Base-by-base conservation (phyloP, 2,329 filamentous ascomycete genomes). In the Claviceps sp. region DNA sequence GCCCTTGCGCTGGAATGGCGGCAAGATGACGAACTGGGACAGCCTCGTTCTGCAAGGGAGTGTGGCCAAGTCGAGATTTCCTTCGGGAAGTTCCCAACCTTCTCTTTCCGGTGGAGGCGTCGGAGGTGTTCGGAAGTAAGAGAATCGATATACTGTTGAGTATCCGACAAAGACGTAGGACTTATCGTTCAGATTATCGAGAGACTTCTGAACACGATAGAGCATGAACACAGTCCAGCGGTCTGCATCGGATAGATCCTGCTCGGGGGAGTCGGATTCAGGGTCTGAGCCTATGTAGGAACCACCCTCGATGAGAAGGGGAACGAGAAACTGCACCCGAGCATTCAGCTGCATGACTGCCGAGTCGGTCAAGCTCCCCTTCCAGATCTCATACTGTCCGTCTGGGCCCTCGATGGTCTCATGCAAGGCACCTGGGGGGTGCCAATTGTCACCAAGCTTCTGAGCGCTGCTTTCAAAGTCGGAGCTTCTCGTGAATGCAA, bases 171-270 rank as follows among this genome's bases (percentile, higher is more conserved):
- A 87, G 2, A 80, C 78, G 65, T 96, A 95, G n/a, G 77, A 71
- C 14, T 73, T 76, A 50, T 70, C 72, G 9, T 67, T 69, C 11
- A 74, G 66, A 1, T 67, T 60, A 3, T 63, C 61, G 2, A 66
- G 50, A 2, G 62, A 59, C 4, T 69, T 68, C 54, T 78, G 78
- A 62, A 85, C 85, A 59, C 84, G 79, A 66, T 85, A 91, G 52
- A 95, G 73, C 58, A 95, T 82, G 69, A 89, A 97, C n/a, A 97
- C 71, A 0, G 86, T 89, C 93, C 93, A 98, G 60, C 91, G 79
- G 54, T 89, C 79, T 20, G 81, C 83, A 55, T 90, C 85, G 1
- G 84, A 77, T 50, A 86, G 77, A 40, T 89, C 81, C 43, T 63
- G 75, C 53, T 88, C 78, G 16, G 79, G 77, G 49, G 88, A 80